Evolutionary conservation across 495 filamentous ascomycete genomes (phyloP).

Genomic region (Penicillium flavigenum): DNA sequence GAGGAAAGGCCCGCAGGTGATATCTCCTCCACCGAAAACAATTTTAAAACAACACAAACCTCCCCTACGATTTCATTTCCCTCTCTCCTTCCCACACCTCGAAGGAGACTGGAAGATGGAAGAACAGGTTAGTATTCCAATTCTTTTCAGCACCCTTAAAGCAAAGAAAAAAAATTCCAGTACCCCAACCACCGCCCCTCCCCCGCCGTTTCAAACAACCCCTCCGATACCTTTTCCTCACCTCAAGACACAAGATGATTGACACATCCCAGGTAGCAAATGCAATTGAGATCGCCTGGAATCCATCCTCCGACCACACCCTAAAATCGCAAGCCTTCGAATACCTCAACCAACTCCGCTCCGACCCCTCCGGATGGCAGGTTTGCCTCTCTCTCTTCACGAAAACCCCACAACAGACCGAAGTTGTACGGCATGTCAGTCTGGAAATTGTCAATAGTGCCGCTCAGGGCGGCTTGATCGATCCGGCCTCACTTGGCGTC

Average conservation of each 20-base stretch:
- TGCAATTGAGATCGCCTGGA: slow-evolving; percentile 87
- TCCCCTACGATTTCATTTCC: slow-evolving; percentile 16
- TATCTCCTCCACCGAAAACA: slow-evolving; percentile 33
- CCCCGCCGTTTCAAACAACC: slow-evolving; percentile 17
- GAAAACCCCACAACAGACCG: slow-evolving; percentile 71
- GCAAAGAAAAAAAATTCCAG: slow-evolving; percentile 20
- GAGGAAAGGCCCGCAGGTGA: slow-evolving; percentile 8
- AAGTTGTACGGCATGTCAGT: slow-evolving; percentile 81
- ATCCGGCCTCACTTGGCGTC: slow-evolving; percentile 61
- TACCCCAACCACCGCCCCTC: slow-evolving; percentile 21
- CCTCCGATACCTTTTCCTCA: slow-evolving; percentile 21
- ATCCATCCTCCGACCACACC: slow-evolving; percentile 67
- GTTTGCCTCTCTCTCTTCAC: slow-evolving; percentile 82
- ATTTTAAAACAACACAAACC: slow-evolving; percentile 31
- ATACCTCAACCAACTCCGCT: slow-evolving; percentile 76
- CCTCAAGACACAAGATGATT: slow-evolving; percentile 12
- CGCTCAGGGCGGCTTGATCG: slow-evolving; percentile 70
- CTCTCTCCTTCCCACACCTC: slow-evolving; percentile 27
- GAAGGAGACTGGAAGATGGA: slow-evolving; percentile 51
- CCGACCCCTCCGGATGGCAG: slow-evolving; percentile 79
- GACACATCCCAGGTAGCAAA: slow-evolving; percentile 68
- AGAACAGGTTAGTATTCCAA: slow-evolving; percentile 44
- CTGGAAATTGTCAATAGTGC: slow-evolving; percentile 92
- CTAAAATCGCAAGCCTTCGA: slow-evolving; percentile 85
- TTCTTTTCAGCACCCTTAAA: slow-evolving; percentile 6